A percentile compares a stretch with the other conserved stretches of the same genome.
Conservation (phyloP, 768 basidiomycete species). For the Collybia nuda region DNA sequence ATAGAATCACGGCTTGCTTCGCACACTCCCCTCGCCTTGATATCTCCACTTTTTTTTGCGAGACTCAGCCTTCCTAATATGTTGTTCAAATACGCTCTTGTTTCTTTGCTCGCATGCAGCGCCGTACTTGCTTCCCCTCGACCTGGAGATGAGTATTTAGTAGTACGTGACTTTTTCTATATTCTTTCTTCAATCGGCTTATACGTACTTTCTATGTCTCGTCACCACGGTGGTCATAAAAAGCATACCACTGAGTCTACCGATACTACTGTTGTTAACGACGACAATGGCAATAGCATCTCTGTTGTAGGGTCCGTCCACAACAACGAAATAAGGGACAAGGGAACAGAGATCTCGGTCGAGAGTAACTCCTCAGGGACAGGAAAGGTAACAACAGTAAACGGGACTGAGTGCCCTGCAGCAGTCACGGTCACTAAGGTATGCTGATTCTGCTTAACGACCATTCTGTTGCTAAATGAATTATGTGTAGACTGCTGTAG, state of each 20-base stretch:
- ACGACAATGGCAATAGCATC: too few relatives aligned
- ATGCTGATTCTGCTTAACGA: neutral
- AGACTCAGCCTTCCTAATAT: constrained; percentile 15
- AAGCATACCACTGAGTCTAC: too few relatives aligned
- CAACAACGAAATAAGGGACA: neutral
- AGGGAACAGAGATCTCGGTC: constrained; percentile 3
- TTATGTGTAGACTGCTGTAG: constrained; percentile 9
- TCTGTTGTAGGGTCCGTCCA: neutral
- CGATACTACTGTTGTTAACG: too few relatives aligned
- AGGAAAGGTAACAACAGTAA: too few relatives aligned
- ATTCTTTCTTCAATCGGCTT: neutral
- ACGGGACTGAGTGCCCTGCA: constrained; percentile 10
- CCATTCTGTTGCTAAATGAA: neutral
- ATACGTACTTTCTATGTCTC: neutral
- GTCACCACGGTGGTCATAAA: neutral
- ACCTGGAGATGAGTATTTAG: neutral
- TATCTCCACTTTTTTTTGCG: neutral
- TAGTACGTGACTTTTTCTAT: neutral
- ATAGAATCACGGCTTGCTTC: constrained; percentile 7
- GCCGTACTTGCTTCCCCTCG: constrained; percentile 23
- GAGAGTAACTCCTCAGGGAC: too few relatives aligned
- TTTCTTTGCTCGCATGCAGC: constrained; percentile 20
- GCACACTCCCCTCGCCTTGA: neutral
- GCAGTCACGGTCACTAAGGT: constrained; percentile 15
- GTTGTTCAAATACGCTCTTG: constrained; percentile 25